Conservation (phyloP, 2,329 filamentous ascomycete species). For the Botrytis fragariae region DNA sequence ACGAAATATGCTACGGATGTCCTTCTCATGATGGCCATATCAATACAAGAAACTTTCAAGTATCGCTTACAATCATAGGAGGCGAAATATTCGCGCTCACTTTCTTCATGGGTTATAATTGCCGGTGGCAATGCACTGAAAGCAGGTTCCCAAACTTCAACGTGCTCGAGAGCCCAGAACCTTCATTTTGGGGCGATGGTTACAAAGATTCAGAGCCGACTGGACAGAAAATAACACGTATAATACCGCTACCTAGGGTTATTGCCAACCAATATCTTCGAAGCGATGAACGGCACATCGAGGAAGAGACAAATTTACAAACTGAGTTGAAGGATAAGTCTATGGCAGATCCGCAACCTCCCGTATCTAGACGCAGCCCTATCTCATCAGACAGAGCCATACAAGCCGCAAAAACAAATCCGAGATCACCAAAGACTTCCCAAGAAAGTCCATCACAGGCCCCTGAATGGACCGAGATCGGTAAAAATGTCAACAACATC, state of each 20-base stretch:
- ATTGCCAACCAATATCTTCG: background rate
- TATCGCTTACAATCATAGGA: background rate
- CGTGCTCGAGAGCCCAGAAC: background rate
- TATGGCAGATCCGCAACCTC: background rate
- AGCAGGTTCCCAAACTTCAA: background rate
- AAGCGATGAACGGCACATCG: background rate
- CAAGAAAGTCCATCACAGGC: background rate
- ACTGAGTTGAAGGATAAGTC: background rate
- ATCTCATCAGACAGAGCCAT: background rate
- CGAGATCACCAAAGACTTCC: background rate
- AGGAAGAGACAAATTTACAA: background rate
- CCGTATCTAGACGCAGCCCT: no score
- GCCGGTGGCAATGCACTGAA: background rate
- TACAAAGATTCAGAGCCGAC: background rate
- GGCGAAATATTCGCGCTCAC: background rate
- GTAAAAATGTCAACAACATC: background rate
- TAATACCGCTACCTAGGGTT: background rate
- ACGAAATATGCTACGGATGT: background rate
- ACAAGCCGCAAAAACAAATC: background rate
- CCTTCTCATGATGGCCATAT: background rate
- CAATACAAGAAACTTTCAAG: background rate
- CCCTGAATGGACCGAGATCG: background rate
- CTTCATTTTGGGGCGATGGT: background rate
- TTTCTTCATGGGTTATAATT: background rate
- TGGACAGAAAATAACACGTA: background rate